phyloP scores from a whole-genome alignment of 2,329 filamentous ascomycete species.

The Hymenoscyphus fructigenus region DNA sequence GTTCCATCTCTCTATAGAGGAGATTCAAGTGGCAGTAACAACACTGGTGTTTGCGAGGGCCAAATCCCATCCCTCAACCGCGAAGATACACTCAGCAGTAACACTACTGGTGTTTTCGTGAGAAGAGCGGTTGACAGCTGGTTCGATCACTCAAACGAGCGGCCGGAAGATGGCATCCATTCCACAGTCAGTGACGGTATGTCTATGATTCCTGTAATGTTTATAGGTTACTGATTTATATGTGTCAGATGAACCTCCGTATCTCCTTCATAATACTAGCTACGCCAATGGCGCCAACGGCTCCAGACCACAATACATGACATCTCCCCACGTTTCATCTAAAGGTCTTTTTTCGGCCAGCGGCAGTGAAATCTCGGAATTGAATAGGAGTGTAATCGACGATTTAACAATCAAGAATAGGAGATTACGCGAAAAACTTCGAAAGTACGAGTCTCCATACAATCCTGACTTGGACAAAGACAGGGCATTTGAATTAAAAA shows the following conservation, averaged over 20 bases:
- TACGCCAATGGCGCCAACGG: neutral
- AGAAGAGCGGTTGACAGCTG: conserved; percentile 25
- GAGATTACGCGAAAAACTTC: conserved; percentile 70
- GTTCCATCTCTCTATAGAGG: neutral
- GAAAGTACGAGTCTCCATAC: conserved; percentile 66
- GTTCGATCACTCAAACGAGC: conserved; percentile 32
- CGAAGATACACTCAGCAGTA: too few species aligned
- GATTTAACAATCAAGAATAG: conserved; percentile 85
- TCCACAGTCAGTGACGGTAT: conserved; percentile 28
- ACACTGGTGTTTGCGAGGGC: conserved; percentile 13
- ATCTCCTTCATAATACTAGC: conserved; percentile 24
- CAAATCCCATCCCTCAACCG: too few species aligned
- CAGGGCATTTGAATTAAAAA: conserved; percentile 79
- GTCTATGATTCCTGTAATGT: conserved; percentile 3
- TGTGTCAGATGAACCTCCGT: conserved; percentile 30
- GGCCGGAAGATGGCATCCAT: conserved; percentile 16
- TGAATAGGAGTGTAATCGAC: conserved; percentile 81
- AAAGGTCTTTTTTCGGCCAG: neutral
- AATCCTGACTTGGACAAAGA: conserved; percentile 69
- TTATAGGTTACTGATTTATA: conserved; percentile 7
- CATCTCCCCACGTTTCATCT: neutral
- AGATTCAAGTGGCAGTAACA: conserved; percentile 14
- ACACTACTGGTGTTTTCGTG: conserved; percentile 20
- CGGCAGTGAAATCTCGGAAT: conserved; percentile 51
- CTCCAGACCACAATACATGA: neutral